Percentiles rank a stretch among this genome's conserved stretches.
phyloP scores from a whole-genome alignment of 176 grass and related monocot genomes.

The Leersia perrieri region DNA sequence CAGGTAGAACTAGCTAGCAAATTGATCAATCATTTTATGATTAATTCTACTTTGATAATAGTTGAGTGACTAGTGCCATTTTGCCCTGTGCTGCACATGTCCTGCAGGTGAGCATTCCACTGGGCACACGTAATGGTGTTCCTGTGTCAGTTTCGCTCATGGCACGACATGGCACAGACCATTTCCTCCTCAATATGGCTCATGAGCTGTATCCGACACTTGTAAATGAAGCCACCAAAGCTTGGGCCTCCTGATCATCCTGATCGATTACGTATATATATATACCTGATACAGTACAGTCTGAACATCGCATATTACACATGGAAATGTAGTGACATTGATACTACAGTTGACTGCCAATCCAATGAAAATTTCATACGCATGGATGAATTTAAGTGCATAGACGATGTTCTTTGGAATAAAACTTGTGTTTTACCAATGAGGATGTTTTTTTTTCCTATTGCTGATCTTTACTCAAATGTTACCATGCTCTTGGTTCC shows the following conservation, averaged over 20 bases:
- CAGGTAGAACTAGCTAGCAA: constrained; percentile 40
- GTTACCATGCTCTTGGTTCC: background rate
- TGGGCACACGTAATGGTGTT: constrained; percentile 55
- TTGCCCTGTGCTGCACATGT: background rate
- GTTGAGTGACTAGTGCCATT: background rate
- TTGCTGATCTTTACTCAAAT: background rate
- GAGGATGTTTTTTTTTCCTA: background rate
- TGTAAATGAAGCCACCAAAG: constrained; percentile 49
- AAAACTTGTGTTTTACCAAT: background rate
- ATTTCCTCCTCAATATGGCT: constrained; percentile 61
- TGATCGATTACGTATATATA: background rate
- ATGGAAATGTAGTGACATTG: background rate
- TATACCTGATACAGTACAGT: background rate
- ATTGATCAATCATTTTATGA: background rate
- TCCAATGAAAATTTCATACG: background rate
- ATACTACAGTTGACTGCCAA: background rate
- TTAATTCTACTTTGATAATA: background rate
- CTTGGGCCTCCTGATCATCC: constrained; percentile 36
- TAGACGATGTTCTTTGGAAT: background rate
- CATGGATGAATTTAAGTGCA: background rate
- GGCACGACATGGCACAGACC: constrained; percentile 56
- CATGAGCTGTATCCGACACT: constrained; percentile 54
- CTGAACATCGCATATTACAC: background rate
- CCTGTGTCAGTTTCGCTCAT: constrained; percentile 79
- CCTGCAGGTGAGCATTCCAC: constrained; percentile 68